Percentiles rank a stretch among this genome's conserved stretches.
These are phyloP conservation scores for Turritis glabra DNA, from an alignment of 345 rosid species.

Conservation along the genomic window DNA sequence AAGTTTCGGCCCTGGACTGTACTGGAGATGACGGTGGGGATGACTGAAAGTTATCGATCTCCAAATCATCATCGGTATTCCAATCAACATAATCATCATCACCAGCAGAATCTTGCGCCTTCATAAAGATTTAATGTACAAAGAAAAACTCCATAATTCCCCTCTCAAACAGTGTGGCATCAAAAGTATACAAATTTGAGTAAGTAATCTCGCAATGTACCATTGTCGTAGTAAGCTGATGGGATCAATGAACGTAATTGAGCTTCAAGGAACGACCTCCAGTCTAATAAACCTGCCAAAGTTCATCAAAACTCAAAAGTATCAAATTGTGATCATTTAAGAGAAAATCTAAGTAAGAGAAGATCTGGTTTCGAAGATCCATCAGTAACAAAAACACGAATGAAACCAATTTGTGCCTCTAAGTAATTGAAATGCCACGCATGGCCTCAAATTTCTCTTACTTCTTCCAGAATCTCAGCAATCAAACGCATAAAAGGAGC, in stretches of 20 bases:
- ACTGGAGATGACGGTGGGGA: conserved; percentile 20
- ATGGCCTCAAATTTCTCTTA: not conserved
- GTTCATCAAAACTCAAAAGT: not conserved
- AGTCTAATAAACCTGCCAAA: conserved; percentile 10
- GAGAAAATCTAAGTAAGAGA: not conserved
- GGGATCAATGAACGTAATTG: not conserved
- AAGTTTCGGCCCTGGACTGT: not conserved
- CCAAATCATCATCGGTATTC: conserved; percentile 27
- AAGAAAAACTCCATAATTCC: not conserved
- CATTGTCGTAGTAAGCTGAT: conserved; percentile 20
- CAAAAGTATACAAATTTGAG: not conserved
- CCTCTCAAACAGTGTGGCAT: not conserved
- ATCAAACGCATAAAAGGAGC: not conserved
- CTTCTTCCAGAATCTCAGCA: not conserved
- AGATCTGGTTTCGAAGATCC: not conserved
- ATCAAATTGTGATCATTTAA: not conserved
- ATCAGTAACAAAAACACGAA: not conserved
- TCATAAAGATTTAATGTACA: conserved; percentile 1
- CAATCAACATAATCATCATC: conserved; percentile 5
- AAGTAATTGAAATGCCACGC: not conserved
- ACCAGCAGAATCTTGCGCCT: conserved; percentile 35
- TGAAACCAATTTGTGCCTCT: not conserved
- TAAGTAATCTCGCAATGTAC: conserved; percentile 20
- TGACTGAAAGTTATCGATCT: conserved; percentile 30
- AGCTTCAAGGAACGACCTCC: not conserved